These are phyloP conservation scores for Tuber brumale DNA, from an alignment of 495 filamentous ascomycete species.

Conservation along the genomic window DNA sequence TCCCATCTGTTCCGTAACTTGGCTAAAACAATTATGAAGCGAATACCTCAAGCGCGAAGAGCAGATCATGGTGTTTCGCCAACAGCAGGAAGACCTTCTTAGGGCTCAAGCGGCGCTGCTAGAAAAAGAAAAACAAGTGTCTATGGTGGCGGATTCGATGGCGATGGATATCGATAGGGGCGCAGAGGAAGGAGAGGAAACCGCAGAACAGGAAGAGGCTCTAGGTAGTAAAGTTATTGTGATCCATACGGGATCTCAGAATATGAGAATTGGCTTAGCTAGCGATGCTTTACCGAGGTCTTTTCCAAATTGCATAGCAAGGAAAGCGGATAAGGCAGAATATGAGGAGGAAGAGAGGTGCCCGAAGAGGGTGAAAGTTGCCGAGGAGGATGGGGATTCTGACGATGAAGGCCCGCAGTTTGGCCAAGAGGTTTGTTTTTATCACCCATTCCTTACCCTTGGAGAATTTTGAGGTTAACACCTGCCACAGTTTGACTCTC, in stretches of 20 bases:
- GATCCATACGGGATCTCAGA: slow-evolving; percentile 97
- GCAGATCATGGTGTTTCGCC: slow-evolving; percentile 78
- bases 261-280: slow-evolving; percentile 81
- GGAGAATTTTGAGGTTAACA: slow-evolving; percentile 8
- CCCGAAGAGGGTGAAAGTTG: slow-evolving; percentile 77
- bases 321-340: slow-evolving; percentile 66
- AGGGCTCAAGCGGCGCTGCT: slow-evolving; percentile 43
- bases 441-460: slow-evolving; percentile 5
- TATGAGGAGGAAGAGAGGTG: slow-evolving; percentile 79
- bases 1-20: background rate
- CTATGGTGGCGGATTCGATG: slow-evolving; percentile 21
- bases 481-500: slow-evolving; percentile 57
- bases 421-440: slow-evolving; percentile 60
- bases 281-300: slow-evolving; percentile 92
- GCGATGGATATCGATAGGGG: slow-evolving; percentile 51
- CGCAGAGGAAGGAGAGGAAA: slow-evolving; percentile 51
- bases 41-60: slow-evolving; percentile 98
- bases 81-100: slow-evolving; percentile 53
- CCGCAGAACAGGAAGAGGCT: slow-evolving; percentile 53
- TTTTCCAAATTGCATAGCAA: slow-evolving; percentile 85
- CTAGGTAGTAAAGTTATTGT: slow-evolving; percentile 75
- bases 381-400: slow-evolving; percentile 52
- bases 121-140: slow-evolving; percentile 32
- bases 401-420: slow-evolving; percentile 64
- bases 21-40: slow-evolving; percentile 45